These are phyloP conservation scores for Crucihimalaya himalaica DNA, from an alignment of 345 rosid species.

Conservation along the genomic window DNA sequence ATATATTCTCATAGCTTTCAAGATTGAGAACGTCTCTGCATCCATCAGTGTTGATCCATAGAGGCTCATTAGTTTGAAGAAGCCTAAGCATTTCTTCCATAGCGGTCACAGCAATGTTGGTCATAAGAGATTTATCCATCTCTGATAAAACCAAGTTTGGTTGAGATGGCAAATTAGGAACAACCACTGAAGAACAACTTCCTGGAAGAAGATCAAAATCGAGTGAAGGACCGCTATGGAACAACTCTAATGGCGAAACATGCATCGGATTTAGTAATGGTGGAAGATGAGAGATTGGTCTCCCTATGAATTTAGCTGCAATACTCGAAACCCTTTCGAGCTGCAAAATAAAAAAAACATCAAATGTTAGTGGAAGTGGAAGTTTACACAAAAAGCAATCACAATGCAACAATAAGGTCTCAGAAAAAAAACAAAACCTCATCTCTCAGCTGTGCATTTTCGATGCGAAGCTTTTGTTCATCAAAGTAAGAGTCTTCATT, in stretches of 20 bases:
- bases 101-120: conserved; percentile 69
- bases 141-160: conserved; percentile 59
- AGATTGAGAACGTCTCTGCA: conserved; percentile 69
- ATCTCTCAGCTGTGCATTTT: conserved; percentile 83
- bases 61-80: conserved; percentile 73
- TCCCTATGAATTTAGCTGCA: conserved; percentile 90
- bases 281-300: conserved; percentile 88
- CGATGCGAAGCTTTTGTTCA: conserved; percentile 81
- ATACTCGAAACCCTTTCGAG: conserved; percentile 91
- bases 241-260: conserved; percentile 68
- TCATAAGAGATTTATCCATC: conserved; percentile 88
- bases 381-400: background rate
- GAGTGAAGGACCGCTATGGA: conserved; percentile 54
- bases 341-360: conserved; percentile 34
- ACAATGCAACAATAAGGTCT: conserved; percentile 11
- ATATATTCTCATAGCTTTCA: conserved; percentile 59
- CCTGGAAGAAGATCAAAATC: conserved; percentile 90
- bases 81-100: conserved; percentile 86
- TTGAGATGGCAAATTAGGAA: conserved; percentile 56
- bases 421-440: conserved; percentile 56
- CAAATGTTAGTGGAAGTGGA: background rate
- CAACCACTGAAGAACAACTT: conserved; percentile 45
- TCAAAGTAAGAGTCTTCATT: conserved; percentile 82
- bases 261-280: conserved; percentile 70
- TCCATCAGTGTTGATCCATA: conserved; percentile 66